These are phyloP conservation scores for Verticillium isaacii DNA, from an alignment of 2,329 filamentous ascomycete species.

Conservation along the genomic window DNA sequence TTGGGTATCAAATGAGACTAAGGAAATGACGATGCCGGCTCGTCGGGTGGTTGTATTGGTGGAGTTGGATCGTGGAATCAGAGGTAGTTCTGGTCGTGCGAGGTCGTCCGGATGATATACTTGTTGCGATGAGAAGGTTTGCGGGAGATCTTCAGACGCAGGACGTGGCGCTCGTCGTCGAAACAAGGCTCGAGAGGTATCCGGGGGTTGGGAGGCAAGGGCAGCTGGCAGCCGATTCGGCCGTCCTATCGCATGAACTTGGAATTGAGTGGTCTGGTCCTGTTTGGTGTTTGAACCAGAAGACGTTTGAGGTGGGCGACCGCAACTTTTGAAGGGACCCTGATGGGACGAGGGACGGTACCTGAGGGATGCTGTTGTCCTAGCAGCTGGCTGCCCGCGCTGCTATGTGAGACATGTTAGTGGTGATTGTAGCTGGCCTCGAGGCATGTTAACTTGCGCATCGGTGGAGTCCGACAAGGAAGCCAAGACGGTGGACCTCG, in stretches of 20 bases:
- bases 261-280: neutral
- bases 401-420: neutral
- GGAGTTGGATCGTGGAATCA: neutral
- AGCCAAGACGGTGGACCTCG: neutral
- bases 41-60: neutral
- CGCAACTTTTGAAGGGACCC: neutral
- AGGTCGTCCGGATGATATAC: constrained; percentile 8
- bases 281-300: constrained; percentile 1
- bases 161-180: neutral
- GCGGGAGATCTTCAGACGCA: constrained; percentile 14
- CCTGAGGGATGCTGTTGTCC: neutral
- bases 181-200: constrained; percentile 1
- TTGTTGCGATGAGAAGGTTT: constrained; percentile 10
- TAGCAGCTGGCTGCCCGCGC: neutral
- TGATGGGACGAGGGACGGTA: neutral
- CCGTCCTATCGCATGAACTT: neutral
- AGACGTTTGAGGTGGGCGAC: constrained; percentile 3
- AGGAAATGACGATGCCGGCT: constrained; percentile 1
- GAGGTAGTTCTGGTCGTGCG: neutral
- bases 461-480: neutral
- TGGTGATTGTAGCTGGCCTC: neutral
- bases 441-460: neutral
- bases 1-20: neutral
- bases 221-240: neutral
- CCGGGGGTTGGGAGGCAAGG: neutral